Percentiles rank a stretch among this genome's conserved stretches.
Conservation (phyloP, 345 rosid species). For the Cardamine resedifolia region DNA sequence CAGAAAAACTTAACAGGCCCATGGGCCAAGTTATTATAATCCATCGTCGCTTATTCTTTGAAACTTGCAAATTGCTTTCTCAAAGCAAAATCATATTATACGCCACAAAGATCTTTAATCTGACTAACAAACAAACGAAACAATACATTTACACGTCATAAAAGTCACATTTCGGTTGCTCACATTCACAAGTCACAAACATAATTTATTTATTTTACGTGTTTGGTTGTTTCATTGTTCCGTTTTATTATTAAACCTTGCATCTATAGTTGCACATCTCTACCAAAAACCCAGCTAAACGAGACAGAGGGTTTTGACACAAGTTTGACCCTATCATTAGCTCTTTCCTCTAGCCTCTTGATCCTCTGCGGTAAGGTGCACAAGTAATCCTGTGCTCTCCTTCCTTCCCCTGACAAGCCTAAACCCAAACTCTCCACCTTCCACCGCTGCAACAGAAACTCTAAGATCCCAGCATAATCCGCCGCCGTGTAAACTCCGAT, state of each 20-base stretch:
- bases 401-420: conserved; percentile 49
- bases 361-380: conserved; percentile 50
- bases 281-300: conserved; percentile 56
- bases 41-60: not conserved
- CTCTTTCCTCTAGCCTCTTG: conserved; percentile 53
- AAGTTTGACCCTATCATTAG: conserved; percentile 40
- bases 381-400: conserved; percentile 47
- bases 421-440: conserved; percentile 43
- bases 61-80: no score
- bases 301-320: conserved; percentile 33
- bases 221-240: not conserved
- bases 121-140: not conserved
- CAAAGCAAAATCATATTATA: conserved; percentile 2
- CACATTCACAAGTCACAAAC: not conserved
- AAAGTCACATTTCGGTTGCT: not conserved
- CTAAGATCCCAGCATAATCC: conserved; percentile 55
- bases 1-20: not conserved
- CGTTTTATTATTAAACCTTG: not conserved
- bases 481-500: conserved; percentile 53
- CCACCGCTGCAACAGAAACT: conserved; percentile 53
- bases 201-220: conserved; percentile 11
- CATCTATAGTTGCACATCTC: conserved; percentile 32
- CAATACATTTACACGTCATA: not conserved
- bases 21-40: not conserved
- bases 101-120: not conserved